Conservation (phyloP, 139 green algal genomes). For the Tetradesmus lagerheimii region DNA sequence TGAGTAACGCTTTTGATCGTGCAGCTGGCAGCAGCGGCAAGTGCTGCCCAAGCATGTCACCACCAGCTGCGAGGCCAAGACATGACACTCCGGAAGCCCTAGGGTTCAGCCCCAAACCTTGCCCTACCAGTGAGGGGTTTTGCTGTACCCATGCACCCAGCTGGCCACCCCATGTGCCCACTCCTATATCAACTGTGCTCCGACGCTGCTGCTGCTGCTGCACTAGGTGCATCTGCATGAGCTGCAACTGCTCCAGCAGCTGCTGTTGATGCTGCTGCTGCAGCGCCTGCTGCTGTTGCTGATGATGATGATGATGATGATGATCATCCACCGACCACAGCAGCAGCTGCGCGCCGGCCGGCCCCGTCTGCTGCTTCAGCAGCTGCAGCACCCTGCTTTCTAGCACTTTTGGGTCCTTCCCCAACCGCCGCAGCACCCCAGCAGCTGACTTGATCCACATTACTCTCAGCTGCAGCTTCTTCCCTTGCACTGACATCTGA, state of each 20-base stretch:
- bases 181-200: not conserved
- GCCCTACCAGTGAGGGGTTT: not conserved
- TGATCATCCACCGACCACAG: slow-evolving; percentile 16
- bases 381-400: slow-evolving; percentile 19
- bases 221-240: not conserved
- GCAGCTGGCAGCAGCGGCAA: slow-evolving; percentile 19
- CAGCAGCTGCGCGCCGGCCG: slow-evolving; percentile 20
- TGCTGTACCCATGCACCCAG: not conserved
- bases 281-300: not conserved
- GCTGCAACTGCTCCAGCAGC: not conserved
- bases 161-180: not conserved
- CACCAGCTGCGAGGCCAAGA: not conserved
- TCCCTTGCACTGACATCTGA: slow-evolving; percentile 3
- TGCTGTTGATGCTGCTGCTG: slow-evolving; percentile 14
- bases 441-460: slow-evolving; percentile 40
- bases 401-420: not conserved
- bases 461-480: not conserved
- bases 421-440: slow-evolving; percentile 15
- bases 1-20: not conserved
- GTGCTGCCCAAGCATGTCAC: not conserved
- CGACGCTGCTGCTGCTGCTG: not conserved
- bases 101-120: not conserved
- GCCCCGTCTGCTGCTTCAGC: slow-evolving; percentile 2
- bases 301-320: slow-evolving; percentile 12
- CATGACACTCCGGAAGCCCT: not conserved